phyloP scores from a whole-genome alignment of 2,329 filamentous ascomycete genomes.

The Corynespora cassiicola region DNA sequence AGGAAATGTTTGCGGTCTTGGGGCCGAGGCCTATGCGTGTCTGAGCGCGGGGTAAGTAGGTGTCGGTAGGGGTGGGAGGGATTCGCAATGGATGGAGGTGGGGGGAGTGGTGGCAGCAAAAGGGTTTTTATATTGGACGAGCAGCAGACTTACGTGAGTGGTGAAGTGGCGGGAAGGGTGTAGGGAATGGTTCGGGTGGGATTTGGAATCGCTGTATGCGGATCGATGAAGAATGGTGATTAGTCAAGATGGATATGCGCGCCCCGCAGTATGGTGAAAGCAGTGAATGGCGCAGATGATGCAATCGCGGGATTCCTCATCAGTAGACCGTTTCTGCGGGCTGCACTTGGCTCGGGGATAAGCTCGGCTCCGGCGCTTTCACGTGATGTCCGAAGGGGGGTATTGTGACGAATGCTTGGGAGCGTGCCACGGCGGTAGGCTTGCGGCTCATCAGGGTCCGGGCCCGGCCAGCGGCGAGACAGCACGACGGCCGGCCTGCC shows the following conservation, averaged over 20 bases:
- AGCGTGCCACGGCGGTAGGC: neutral
- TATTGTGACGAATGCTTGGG: slow-evolving; percentile 11
- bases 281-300: slow-evolving; percentile 31
- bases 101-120: neutral
- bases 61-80: slow-evolving; percentile 1
- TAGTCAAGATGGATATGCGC: slow-evolving; percentile 29
- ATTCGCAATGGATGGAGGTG: slow-evolving; percentile 2
- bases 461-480: too few relatives aligned
- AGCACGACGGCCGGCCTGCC: too few relatives aligned
- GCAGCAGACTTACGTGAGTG: neutral
- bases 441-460: too few relatives aligned
- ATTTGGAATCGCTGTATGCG: slow-evolving; percentile 29
- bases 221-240: slow-evolving; percentile 15
- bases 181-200: slow-evolving; percentile 2
- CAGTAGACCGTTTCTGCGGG: slow-evolving; percentile 17
- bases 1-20: slow-evolving; percentile 62
- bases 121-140: slow-evolving; percentile 4
- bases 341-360: slow-evolving; percentile 10
- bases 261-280: slow-evolving; percentile 30
- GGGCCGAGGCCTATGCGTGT: too few relatives aligned
- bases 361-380: too few relatives aligned
- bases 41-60: slow-evolving; percentile 3
- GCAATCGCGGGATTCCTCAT: slow-evolving; percentile 28
- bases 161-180: neutral
- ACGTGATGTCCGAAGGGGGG: neutral